These are phyloP conservation scores for Pseudevernia furfuracea DNA, from an alignment of 495 filamentous ascomycete genomes.

Conservation along the genomic window DNA sequence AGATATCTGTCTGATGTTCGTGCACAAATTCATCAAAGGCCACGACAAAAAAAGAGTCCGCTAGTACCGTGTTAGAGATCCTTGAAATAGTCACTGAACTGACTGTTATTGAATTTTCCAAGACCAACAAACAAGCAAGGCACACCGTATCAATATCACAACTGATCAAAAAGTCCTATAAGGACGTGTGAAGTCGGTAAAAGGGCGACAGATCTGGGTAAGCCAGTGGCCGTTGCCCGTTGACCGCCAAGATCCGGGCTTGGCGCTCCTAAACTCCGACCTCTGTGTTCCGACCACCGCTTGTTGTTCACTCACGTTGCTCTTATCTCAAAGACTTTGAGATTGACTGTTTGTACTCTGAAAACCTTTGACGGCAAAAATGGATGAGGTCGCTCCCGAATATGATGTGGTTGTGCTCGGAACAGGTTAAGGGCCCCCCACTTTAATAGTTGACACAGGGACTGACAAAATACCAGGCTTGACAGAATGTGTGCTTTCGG, in stretches of 20 bases:
- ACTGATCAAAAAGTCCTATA: too few species aligned
- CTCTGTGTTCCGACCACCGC: conserved; percentile 6
- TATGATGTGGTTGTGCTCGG: conserved; percentile 98
- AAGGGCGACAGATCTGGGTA: too few species aligned
- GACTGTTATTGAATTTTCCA: too few species aligned
- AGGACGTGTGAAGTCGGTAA: too few species aligned
- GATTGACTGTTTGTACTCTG: background rate
- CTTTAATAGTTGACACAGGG: conserved; percentile 34
- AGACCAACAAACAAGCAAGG: too few species aligned
- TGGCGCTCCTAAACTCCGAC: conserved; percentile 14
- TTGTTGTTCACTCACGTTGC: background rate
- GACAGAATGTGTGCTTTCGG: conserved; percentile 97
- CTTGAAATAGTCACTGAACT: too few species aligned
- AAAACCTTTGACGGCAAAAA: conserved; percentile 33
- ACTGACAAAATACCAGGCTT: conserved; percentile 56
- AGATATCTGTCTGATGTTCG: too few species aligned
- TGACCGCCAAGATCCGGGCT: background rate
- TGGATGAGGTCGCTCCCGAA: conserved; percentile 94
- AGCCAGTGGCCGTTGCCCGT: too few species aligned
- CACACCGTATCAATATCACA: too few species aligned
- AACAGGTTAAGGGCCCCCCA: conserved; percentile 60
- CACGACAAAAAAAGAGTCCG: too few species aligned
- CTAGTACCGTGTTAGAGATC: too few species aligned
- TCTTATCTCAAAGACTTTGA: background rate
- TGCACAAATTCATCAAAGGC: too few species aligned